Evolutionary conservation across 2,329 filamentous ascomycete species (phyloP), one percentile per base, ranked within the genome.

Genomic region (Verticillium isaacii): DNA sequence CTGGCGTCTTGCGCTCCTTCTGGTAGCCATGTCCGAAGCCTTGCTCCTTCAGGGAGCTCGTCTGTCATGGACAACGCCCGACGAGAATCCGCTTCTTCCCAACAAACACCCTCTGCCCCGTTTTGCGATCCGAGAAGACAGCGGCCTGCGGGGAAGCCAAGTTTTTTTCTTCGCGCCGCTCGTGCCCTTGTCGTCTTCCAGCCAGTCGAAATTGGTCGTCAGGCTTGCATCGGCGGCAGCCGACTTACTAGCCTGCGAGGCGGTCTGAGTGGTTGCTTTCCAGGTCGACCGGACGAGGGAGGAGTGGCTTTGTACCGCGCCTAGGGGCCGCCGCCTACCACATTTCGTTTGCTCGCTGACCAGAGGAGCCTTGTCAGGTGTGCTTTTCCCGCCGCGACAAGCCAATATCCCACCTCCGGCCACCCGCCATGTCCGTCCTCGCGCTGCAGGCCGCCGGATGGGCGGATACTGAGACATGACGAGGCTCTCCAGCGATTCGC

Each of bases 381-480:
- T 34, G 55, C 55, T 34, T 37, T 32, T 56, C 2, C 54, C 15
- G 12, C 15, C 25, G 25, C 25, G 25, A 34, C 54, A 56, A 56
- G 54, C 54, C 32, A 57, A 57, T 37, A 36, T 34, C 55, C 32
- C 32, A 25, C 32, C 32, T 34, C 12, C 29, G 17, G 32, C 34
- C 55, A 36, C 32, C 32, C 55, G 17, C 34, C 32, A 34, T 25
- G 55, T 17, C 17, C 6, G 19, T 52, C 45, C 23, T 23, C 19
- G 37, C 37, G 45, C 45, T 52, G 45, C 45, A 52, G 45, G 17
- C 19, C 45, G 8, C 45, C 45, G 45, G 45, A 52, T 52, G 45
- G 23, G 45, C 45, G 45, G 45, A 57, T 37, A 37, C 55, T 57
- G 55, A 57, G 55, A 57, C 55, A 57, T 34, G 55, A 15, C 55